Conservation (phyloP, 2,329 filamentous ascomycete species). For the Colletotrichum tropicale region DNA sequence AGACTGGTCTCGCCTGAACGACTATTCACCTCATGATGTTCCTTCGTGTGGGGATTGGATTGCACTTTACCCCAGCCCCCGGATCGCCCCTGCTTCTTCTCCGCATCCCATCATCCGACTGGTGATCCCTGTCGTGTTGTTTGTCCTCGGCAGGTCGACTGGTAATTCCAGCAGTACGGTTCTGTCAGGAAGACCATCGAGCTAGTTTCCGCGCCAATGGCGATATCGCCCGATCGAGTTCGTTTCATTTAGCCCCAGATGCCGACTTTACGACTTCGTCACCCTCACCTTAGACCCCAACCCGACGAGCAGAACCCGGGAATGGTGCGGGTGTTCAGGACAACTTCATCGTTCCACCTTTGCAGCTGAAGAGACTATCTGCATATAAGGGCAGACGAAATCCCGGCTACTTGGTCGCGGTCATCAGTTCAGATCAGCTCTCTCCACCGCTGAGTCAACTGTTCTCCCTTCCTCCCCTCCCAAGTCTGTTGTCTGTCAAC, state of each 20-base stretch:
- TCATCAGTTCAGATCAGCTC: background rate
- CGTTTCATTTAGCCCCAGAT: background rate
- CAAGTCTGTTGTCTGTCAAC: background rate
- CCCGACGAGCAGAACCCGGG: background rate
- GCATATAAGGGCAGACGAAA: background rate
- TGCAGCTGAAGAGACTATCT: background rate
- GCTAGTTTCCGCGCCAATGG: constrained; percentile 1
- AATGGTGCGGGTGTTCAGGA: background rate
- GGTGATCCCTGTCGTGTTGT: background rate
- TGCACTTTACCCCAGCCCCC: constrained; percentile 10
- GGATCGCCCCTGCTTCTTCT: constrained; percentile 7
- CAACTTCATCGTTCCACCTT: background rate
- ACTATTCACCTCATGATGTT: background rate
- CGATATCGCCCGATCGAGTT: background rate
- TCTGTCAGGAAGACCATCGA: background rate
- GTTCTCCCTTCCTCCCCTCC: background rate
- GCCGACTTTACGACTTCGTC: background rate
- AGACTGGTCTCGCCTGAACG: background rate
- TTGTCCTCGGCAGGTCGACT: background rate
- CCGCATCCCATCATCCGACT: constrained; percentile 6
- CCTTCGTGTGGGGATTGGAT: background rate
- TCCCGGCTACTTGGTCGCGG: background rate
- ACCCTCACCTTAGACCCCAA: background rate
- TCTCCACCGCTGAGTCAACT: background rate
- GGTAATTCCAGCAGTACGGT: background rate